These are phyloP conservation scores for Cucurbita moschata DNA, from an alignment of 306 rosid genomes.

Conservation along the genomic window DNA sequence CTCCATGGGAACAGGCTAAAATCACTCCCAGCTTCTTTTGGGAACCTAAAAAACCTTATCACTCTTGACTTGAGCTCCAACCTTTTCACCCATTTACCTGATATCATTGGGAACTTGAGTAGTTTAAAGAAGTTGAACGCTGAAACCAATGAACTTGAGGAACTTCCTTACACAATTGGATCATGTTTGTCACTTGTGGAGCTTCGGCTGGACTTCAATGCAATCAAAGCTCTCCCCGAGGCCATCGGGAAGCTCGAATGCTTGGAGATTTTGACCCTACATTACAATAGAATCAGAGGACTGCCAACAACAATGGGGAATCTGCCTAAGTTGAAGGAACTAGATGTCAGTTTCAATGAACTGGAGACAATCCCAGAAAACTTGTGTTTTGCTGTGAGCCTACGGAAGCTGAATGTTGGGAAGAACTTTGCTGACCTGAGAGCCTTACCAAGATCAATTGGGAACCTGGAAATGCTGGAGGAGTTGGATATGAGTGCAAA, in stretches of 20 bases:
- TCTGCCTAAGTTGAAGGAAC: conserved; percentile 55
- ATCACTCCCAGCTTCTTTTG: conserved; percentile 61
- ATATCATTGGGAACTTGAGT: conserved; percentile 43
- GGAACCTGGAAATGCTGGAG: conserved; percentile 81
- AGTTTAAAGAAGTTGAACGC: conserved; percentile 44
- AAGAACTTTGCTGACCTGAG: conserved; percentile 79
- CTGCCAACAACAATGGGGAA: conserved; percentile 65
- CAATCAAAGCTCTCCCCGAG: conserved; percentile 75
- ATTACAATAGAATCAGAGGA: conserved; percentile 60
- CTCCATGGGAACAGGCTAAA: conserved; percentile 60
- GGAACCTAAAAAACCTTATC: conserved; percentile 46
- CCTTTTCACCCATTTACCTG: conserved; percentile 44
- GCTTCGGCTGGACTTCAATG: conserved; percentile 63
- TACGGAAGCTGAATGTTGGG: conserved; percentile 51
- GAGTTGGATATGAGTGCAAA: conserved; percentile 84
- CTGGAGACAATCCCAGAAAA: conserved; percentile 53
- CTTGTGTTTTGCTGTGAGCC: conserved; percentile 50
- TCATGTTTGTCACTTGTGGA: conserved; percentile 45
- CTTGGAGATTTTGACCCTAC: conserved; percentile 60
- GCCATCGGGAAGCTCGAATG: conserved; percentile 69
- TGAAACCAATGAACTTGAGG: conserved; percentile 70
- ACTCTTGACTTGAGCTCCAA: conserved; percentile 74
- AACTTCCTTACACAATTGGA: conserved; percentile 68
- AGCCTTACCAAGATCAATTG: conserved; percentile 69
- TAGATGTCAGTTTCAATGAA: conserved; percentile 86